A percentile compares a stretch with the other conserved stretches of the same genome.
Evolutionary conservation across 257 asterid genomes (phyloP).

Genomic region (Nicotiana sylvestris): DNA sequence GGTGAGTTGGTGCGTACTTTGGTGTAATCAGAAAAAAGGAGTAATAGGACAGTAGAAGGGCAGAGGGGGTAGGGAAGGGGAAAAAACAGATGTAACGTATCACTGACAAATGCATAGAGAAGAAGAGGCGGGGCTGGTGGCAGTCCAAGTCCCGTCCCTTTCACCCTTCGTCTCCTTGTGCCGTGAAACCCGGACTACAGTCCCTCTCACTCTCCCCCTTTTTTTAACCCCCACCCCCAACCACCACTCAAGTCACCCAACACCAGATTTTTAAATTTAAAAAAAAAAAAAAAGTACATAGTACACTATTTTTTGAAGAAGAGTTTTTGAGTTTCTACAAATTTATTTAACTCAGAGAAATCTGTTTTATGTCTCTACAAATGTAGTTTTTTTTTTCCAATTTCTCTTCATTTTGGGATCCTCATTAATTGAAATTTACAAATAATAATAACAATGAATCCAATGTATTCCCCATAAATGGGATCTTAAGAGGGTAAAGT

Average conservation of each 20-base stretch:
- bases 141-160: conserved; percentile 58
- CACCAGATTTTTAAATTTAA: not conserved
- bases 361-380: not conserved
- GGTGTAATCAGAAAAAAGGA: not conserved
- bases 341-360: too few relatives aligned
- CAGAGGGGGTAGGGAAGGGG: not conserved
- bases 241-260: too few relatives aligned
- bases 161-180: conserved; percentile 72
- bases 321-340: not conserved
- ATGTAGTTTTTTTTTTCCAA: not conserved
- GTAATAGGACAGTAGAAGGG: not conserved
- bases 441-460: too few relatives aligned
- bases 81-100: conserved; percentile 72
- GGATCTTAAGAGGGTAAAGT: too few relatives aligned
- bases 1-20: not conserved
- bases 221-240: not conserved
- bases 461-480: too few relatives aligned
- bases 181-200: conserved; percentile 95
- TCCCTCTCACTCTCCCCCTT: conserved; percentile 30
- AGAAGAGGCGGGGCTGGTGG: conserved; percentile 12
- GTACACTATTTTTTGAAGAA: not conserved
- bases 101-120: conserved; percentile 55
- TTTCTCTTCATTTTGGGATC: too few relatives aligned
- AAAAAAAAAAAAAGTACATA: not conserved
- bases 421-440: too few relatives aligned